These are phyloP conservation scores for Zopfochytrium polystomum DNA, from an alignment of 371 early-diverging fungal genomes.

Conservation along the genomic window DNA sequence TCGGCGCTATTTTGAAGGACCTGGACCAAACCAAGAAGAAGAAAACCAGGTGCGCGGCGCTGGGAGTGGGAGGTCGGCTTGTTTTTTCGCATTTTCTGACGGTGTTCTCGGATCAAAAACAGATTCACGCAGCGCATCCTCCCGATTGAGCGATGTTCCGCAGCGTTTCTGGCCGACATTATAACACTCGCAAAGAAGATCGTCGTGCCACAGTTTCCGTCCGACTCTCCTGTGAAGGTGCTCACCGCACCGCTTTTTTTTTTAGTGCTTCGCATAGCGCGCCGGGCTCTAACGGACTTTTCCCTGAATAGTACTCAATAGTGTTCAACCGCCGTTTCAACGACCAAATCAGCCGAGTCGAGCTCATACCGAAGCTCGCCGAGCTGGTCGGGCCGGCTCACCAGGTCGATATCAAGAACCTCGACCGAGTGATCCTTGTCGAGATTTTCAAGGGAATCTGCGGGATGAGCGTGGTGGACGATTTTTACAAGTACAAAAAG, in stretches of 20 bases:
- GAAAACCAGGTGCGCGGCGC: constrained; percentile 50
- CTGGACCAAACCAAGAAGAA: constrained; percentile 54
- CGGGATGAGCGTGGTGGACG: constrained; percentile 66
- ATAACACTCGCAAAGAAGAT: constrained; percentile 51
- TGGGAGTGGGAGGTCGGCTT: background rate
- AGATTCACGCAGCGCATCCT: constrained; percentile 61
- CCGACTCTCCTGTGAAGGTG: constrained; percentile 28
- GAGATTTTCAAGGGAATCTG: constrained; percentile 73
- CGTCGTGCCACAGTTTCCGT: constrained; percentile 54
- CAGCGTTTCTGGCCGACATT: constrained; percentile 59
- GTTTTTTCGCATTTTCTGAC: background rate
- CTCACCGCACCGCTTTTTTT: constrained; percentile 26
- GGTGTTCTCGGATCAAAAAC: background rate
- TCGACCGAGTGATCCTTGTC: constrained; percentile 61
- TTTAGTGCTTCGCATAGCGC: background rate
- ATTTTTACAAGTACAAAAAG: constrained; percentile 61
- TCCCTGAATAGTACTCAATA: constrained; percentile 58
- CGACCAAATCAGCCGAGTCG: constrained; percentile 54
- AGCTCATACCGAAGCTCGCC: constrained; percentile 57
- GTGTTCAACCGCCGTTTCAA: constrained; percentile 64
- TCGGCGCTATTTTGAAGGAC: constrained; percentile 58
- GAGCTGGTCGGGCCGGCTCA: constrained; percentile 54
- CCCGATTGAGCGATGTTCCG: constrained; percentile 62
- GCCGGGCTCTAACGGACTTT: background rate
- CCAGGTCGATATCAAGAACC: constrained; percentile 61